Evolutionary conservation across 2,329 filamentous ascomycete species (phyloP).

Genomic region (Tolypocladium album): DNA sequence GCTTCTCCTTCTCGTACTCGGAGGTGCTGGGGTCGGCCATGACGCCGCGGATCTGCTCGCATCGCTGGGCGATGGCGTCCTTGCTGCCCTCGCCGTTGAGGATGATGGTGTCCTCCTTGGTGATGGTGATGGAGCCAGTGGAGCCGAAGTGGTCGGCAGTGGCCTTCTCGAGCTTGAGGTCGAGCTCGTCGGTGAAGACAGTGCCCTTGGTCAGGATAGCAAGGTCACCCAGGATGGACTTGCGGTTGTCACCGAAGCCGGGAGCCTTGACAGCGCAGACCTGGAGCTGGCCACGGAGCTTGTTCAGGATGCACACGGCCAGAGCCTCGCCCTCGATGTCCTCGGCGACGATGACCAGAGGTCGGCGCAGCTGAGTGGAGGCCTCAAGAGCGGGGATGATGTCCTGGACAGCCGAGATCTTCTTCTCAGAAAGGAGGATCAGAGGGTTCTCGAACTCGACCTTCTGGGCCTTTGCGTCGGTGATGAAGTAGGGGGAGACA

Average conservation of each 20-base stretch:
- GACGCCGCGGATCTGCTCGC: conserved; percentile 97
- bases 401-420: conserved; percentile 98
- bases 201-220: conserved; percentile 92
- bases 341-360: conserved; percentile 96
- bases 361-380: conserved; percentile 88
- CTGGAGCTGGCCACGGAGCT: conserved; percentile 98
- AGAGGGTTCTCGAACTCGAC: conserved; percentile 99
- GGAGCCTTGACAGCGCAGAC: conserved; percentile 98
- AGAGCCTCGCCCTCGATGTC: conserved; percentile 98
- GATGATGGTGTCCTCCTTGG: conserved; percentile 99
- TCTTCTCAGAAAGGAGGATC: conserved; percentile 98
- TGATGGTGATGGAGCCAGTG: conserved; percentile 97
- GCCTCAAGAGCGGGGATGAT: conserved; percentile 97
- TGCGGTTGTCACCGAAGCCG: conserved; percentile 99
- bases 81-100: conserved; percentile 95
- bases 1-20: conserved; percentile 99
- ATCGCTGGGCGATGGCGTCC: conserved; percentile 86
- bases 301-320: conserved; percentile 98
- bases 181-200: conserved; percentile 96
- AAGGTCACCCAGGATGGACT: conserved; percentile 96
- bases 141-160: conserved; percentile 93
- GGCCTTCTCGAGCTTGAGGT: conserved; percentile 98
- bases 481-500: conserved; percentile 99
- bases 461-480: conserved; percentile 96
- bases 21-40: conserved; percentile 89